Evolutionary conservation across 768 basidiomycete genomes (phyloP).

Genomic region (Chiua virens): DNA sequence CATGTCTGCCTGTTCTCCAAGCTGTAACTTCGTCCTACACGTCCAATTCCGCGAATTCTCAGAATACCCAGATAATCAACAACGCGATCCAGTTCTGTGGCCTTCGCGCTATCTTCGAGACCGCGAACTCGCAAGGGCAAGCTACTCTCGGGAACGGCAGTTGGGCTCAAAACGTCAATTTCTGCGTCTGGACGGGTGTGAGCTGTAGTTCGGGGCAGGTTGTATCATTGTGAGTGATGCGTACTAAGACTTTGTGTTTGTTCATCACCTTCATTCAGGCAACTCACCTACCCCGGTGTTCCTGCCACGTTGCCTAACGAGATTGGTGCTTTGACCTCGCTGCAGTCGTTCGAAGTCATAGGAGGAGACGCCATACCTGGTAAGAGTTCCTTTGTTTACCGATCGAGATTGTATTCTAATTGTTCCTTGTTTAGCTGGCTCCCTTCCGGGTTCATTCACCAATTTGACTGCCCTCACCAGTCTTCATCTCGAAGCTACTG

Average conservation of each 20-base stretch:
- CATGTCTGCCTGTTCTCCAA: constrained; percentile 43
- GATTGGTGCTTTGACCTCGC: constrained; percentile 38
- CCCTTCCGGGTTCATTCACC: constrained; percentile 39
- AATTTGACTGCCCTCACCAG: constrained; percentile 37
- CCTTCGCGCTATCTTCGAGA: constrained; percentile 43
- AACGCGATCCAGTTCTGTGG: constrained; percentile 50
- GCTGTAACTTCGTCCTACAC: constrained; percentile 37
- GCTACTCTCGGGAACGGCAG: constrained; percentile 39
- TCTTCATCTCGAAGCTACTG: constrained; percentile 44
- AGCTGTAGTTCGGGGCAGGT: constrained; percentile 41
- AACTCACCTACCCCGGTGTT: constrained; percentile 46
- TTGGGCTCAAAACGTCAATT: constrained; percentile 46
- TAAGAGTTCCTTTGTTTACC: constrained; percentile 19
- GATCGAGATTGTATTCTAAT: neutral
- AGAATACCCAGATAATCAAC: constrained; percentile 32
- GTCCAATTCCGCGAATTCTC: constrained; percentile 28
- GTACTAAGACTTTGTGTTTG: neutral
- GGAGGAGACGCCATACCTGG: constrained; percentile 45
- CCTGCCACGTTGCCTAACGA: constrained; percentile 45
- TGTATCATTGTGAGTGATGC: constrained; percentile 39
- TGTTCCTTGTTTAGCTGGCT: constrained; percentile 34
- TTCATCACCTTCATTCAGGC: constrained; percentile 19
- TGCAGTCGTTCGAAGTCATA: constrained; percentile 39
- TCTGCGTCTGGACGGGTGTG: constrained; percentile 50
- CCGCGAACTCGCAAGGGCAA: constrained; percentile 37